Percentiles rank a stretch among this genome's conserved stretches.
These are phyloP conservation scores for Rhipidocladum racemiflorum DNA, from an alignment of 176 grass and related monocot species.

Conservation along the genomic window DNA sequence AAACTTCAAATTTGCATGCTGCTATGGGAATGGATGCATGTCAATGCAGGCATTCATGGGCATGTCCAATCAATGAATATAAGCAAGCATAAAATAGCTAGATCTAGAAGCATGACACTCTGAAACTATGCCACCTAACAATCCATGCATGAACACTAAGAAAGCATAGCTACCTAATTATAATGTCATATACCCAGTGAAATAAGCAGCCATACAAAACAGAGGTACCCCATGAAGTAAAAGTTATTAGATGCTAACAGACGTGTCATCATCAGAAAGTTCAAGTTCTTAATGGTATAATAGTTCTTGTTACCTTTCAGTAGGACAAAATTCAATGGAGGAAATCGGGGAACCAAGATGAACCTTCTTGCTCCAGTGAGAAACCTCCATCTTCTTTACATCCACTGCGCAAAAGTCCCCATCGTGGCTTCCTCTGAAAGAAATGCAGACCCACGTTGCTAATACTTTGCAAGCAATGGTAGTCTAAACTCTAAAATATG, in stretches of 20 bases:
- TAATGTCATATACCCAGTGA: background rate
- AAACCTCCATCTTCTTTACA: conserved; percentile 86
- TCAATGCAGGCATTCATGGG: background rate
- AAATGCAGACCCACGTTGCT: conserved; percentile 13
- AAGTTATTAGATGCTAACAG: background rate
- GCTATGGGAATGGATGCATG: background rate
- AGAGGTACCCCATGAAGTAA: background rate
- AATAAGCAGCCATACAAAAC: background rate
- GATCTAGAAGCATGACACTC: background rate
- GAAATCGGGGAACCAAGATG: conserved; percentile 67
- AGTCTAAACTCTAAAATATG: conserved; percentile 17
- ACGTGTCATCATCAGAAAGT: background rate
- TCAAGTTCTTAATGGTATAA: background rate
- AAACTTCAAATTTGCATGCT: background rate
- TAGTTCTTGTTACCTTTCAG: conserved; percentile 65
- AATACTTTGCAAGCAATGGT: conserved; percentile 4
- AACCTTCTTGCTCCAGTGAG: conserved; percentile 86
- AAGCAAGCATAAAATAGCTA: conserved; percentile 1
- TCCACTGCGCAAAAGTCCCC: conserved; percentile 86
- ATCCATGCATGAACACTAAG: background rate
- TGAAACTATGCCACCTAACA: background rate
- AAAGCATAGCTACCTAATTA: background rate
- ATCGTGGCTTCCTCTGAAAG: conserved; percentile 69
- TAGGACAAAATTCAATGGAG: conserved; percentile 83
- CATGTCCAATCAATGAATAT: background rate